Base-by-base conservation (phyloP, 345 rosid genomes). In the Ceriops zippeliana region DNA sequence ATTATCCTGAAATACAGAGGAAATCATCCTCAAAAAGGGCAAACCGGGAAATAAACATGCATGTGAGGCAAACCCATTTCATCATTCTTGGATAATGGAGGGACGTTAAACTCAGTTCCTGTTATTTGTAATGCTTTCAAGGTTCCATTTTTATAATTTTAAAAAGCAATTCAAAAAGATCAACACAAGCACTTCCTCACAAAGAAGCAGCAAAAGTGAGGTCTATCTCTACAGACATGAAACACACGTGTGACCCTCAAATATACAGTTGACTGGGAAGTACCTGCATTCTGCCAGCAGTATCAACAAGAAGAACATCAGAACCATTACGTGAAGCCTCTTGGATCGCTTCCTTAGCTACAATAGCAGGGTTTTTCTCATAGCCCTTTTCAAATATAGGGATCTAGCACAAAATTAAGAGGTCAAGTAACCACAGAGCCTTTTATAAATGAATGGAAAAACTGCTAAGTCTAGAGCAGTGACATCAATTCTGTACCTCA, bases 251-350 rank as follows among this genome's bases (percentile, higher is more conserved):
- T 15, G 17, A 62, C 42, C 53, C 54, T 56, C 60, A 2, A 42
- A 15, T 42, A 42, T 13, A 42, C 3, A 13, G 49, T 42, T 2
- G 7, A 35, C 49, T 60, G 8, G 9, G 21, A 34, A 32, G 26
- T 74, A 88, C 93, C 90, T 92, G 98, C 97, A 92, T 95, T 62
- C 99, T 84, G 70, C 99, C 99, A 66, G 99, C 99, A 17, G 99
- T 95, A 79, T 95, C 99, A 67, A 92, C 99, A 73, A 95, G 97
- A 75, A 95, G 96, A 62, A 91, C 99, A 78, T 95, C 99, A 31
- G 96, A 85, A 56, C 96, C 97, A 74, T 84, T 86, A 54, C 85
- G 89, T 34, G 89, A 73, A 38, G 97, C 98, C 82, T 90, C 96
- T 72, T 91, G 91, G 57, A 95, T 95, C 63, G 99, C 98, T 84